Base-by-base conservation (phyloP, 352 stramenopile genomes). In the Blastocystis sp. region DNA sequence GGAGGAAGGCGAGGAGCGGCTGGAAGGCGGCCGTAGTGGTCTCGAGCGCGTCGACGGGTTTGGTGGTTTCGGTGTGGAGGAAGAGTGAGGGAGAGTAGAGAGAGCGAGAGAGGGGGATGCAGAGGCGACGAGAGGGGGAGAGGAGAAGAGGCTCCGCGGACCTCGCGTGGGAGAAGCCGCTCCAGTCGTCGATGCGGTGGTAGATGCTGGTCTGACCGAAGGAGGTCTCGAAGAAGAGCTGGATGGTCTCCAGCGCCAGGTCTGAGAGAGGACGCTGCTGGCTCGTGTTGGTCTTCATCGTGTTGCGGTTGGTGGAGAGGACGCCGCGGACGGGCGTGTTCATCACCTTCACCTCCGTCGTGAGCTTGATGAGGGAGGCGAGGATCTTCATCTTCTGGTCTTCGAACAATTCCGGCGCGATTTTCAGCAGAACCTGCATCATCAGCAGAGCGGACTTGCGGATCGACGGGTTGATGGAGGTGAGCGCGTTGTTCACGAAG, bases 401-500 rank as follows among this genome's bases (percentile, higher is more conserved):
- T 16, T 44, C 34, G 38, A 81, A 81, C 42, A 81, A 46, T n/a
- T n/a, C 16, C 7, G 69, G 69, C 14, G 61, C 69, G 53, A 81
- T 64, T 4, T 63, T 81, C 44, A 81, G 69, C 46, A 81, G 40
- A 4, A 29, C 21, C 29, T 81, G 69, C 14, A 81, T 16, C 69
- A 81, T 63, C 14, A 81, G 40, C 14, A 81, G n/a, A 11, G 69
- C 27, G 1, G 69, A 81, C 9, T 51, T 48, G 8, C 69, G 69
- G 27, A 81, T 81, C 6, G 69, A 34, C 1, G 69, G 69, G 29
- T 64, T 81, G 27, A 81, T 81, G 34, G 69, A 81, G 24, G 69
- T 81, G 9, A 81, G 36, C 44, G 44, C 69, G 29, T 81, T 81
- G 69, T 81, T 81, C 11, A 81, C 48, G 16, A 81, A 81, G 27